Base-by-base conservation (phyloP, 331 rosid species). In the Quercus tomentella region DNA sequence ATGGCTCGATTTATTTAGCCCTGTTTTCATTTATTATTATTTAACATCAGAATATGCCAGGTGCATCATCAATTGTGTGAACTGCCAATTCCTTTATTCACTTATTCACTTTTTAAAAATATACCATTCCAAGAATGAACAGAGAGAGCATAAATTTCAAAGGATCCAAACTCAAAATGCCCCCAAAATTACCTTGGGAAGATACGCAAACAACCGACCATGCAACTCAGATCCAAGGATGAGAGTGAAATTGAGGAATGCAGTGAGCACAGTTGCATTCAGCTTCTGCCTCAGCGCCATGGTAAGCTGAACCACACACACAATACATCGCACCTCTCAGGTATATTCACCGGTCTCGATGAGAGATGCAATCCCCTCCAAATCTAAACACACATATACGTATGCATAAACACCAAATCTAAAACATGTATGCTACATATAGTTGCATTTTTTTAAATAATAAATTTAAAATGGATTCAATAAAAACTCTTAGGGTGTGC, bases 201-300 rank as follows among this genome's bases (percentile, higher is more conserved):
- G 85, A 77, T 82, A 90, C 1, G 89, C 85, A 25, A 91, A 88
- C 25, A 96, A 61, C 70, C 81, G 80, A 33, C 86, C 20, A 71
- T 86, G 97, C 77, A 87, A 82, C 56, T 93, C 98, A 57, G 97
- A 88, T 55, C 93, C 97, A 0, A 89, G 87, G 75, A 84, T 49
- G 10, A 87, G 93, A 56, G 88, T 84, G 54, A 81, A 80, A 80
- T 79, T 89, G 71, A 96, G 90, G 77, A 96, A 96, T 5, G 92
- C 82, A 3, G 91, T 66, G 54, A 96, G 86, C 70, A 86, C 75
- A 1, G 82, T 78, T 1, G 76, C 80, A 7, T 88, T 86, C 79
- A 86, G 76, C 82, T 88, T 88, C 51, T 75, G 79, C 75, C 89
- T 86, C 79, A 88, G 25, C 15, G 80, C 88, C 70, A 88, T 82